phyloP scores from a whole-genome alignment of 345 rosid species.

The Populus ilicifolia region DNA sequence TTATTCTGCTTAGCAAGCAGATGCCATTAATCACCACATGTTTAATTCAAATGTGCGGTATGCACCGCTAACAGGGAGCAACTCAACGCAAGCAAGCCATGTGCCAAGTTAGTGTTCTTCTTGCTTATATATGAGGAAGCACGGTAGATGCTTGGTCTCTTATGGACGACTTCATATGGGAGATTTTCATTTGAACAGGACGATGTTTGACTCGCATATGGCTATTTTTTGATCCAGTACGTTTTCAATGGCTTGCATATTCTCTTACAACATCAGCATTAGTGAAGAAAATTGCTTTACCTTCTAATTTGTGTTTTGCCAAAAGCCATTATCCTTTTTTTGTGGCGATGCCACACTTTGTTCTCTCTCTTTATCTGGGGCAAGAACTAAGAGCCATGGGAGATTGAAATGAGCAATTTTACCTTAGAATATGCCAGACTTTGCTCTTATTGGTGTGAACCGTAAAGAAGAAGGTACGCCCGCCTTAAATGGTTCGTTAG shows the following conservation, averaged over 20 bases:
- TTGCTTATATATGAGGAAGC: slow-evolving; percentile 57
- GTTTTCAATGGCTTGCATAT: no score
- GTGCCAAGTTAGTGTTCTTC: slow-evolving; percentile 41
- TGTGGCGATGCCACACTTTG: neutral
- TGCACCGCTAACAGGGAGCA: slow-evolving; percentile 88
- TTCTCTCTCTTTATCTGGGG: neutral
- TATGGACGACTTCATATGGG: slow-evolving; percentile 4
- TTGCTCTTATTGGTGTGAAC: neutral
- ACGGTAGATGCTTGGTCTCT: slow-evolving; percentile 42
- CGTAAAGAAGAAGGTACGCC: neutral
- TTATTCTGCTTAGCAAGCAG: slow-evolving; percentile 3
- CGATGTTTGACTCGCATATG: no score
- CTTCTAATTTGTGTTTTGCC: neutral
- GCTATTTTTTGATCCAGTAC: no score
- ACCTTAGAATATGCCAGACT: neutral
- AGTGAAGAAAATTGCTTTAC: neutral
- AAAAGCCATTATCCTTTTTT: neutral
- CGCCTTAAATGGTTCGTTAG: neutral
- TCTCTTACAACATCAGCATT: neutral
- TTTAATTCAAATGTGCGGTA: neutral
- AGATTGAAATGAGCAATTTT: neutral
- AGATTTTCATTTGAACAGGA: neutral
- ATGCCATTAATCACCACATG: neutral
- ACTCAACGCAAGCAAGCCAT: slow-evolving; percentile 69
- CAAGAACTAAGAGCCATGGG: neutral